Evolutionary conservation across 1,284 basidiomycete species (phyloP).

Genomic region (Coriolopsis trogii): DNA sequence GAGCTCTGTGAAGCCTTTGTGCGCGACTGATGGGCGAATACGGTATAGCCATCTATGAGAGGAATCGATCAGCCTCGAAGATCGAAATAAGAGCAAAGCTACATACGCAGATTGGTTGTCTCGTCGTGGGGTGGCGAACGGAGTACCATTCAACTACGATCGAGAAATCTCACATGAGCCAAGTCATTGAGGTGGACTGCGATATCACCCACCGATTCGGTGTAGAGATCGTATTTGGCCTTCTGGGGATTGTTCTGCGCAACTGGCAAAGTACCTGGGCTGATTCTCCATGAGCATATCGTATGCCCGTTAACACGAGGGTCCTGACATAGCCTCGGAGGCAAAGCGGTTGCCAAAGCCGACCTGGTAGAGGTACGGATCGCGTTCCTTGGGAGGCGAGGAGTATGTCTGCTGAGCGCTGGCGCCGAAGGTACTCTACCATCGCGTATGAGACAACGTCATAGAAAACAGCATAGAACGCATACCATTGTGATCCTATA

Average conservation of each 20-base stretch:
- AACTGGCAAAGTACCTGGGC: conserved; percentile 54
- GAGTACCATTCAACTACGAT: conserved; percentile 57
- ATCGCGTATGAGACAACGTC: background rate
- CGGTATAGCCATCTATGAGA: conserved; percentile 62
- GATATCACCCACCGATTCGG: conserved; percentile 49
- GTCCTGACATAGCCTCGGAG: conserved; percentile 52
- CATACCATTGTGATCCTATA: too few relatives aligned
- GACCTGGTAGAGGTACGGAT: conserved; percentile 61
- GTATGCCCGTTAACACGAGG: background rate
- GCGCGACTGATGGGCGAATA: conserved; percentile 71
- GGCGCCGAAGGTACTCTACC: conserved; percentile 18
- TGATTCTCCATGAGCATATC: conserved; percentile 23
- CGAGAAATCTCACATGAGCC: background rate
- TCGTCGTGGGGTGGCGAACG: conserved; percentile 58
- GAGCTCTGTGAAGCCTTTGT: conserved; percentile 60
- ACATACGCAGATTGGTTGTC: conserved; percentile 47
- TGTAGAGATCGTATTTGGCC: conserved; percentile 62
- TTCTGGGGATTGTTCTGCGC: conserved; percentile 68
- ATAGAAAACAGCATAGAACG: background rate
- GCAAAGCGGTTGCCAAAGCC: conserved; percentile 57
- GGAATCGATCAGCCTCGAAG: background rate
- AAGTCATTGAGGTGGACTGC: background rate
- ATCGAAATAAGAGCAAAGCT: background rate
- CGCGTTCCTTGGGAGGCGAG: conserved; percentile 44
- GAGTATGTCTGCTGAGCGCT: conserved; percentile 35